These are phyloP conservation scores for Pichia thaimueangensis DNA, from an alignment of 805 yeast genomes.

Conservation along the genomic window DNA sequence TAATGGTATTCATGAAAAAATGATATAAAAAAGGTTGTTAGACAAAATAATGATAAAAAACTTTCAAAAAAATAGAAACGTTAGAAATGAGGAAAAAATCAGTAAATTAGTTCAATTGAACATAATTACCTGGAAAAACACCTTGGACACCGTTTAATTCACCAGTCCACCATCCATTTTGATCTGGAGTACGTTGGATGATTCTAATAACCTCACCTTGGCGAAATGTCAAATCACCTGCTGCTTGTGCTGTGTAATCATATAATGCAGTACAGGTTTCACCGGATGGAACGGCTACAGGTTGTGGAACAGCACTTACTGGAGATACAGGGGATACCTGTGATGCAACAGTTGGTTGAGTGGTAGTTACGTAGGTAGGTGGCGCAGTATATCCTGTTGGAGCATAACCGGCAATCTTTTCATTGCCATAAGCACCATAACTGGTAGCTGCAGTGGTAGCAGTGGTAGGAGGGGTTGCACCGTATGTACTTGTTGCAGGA, in stretches of 20 bases:
- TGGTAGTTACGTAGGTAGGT: slow-evolving; percentile 2
- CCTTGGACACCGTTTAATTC: slow-evolving; percentile 77
- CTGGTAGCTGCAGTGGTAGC: slow-evolving; percentile 25
- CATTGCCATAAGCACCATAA: slow-evolving; percentile 23
- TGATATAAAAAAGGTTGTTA: no score
- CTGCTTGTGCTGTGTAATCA: slow-evolving; percentile 89
- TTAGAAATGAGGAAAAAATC: no score
- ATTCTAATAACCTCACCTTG: slow-evolving; percentile 86
- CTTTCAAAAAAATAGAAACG: no score
- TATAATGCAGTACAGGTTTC: slow-evolving; percentile 84
- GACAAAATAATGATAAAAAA: no score
- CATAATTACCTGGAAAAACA: slow-evolving; percentile 95
- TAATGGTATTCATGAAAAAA: no score
- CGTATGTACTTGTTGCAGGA: slow-evolving; percentile 22
- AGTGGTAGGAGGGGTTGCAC: slow-evolving; percentile 26
- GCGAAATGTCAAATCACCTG: slow-evolving; percentile 79
- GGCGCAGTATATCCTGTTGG: slow-evolving; percentile 32
- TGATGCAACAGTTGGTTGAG: background rate
- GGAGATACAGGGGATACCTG: slow-evolving; percentile 8
- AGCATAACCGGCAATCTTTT: slow-evolving; percentile 27
- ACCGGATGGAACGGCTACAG: slow-evolving; percentile 29
- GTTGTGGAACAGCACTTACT: slow-evolving; percentile 14
- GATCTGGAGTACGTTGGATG: slow-evolving; percentile 73
- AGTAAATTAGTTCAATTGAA: slow-evolving; percentile 61
- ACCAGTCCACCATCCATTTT: slow-evolving; percentile 99